Evolutionary conservation across 768 basidiomycete genomes (phyloP), one percentile per base, ranked within the genome.

Genomic region (Rhodotorula taiwanensis): DNA sequence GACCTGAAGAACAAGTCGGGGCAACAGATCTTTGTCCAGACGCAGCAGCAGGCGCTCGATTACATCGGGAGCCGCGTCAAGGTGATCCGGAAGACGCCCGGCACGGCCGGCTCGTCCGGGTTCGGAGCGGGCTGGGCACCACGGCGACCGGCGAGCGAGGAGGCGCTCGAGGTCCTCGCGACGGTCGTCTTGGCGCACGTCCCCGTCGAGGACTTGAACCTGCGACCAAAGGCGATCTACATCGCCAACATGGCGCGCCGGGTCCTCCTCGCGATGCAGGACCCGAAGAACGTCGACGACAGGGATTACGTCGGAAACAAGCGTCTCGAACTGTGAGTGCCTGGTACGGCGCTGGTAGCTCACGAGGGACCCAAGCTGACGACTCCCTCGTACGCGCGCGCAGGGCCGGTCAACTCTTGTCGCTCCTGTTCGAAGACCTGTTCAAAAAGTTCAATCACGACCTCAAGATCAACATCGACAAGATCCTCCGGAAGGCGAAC

Each of bases 221-320:
- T 98, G 74, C 80, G 88, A 53, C 82, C 90, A 15, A 99, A 99
- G 75, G 92, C 91, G 25, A 88, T 98, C 69, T 98, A 97, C 74
- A 88, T 97, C 36, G 94, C 90, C 2, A 94, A 90, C 3, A 99
- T 99, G 95, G 92, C 90, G 1, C 81, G 94, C 23, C 81, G 95
- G 50, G 95, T 99, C 18, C 79, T 99, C 55, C 90, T 93, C 87
- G 92, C 92, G 23, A 87, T 97, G 84, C 84, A 91, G 61, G 91
- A 98, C 75, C 89, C 90, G 75, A 92, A 86, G 72, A 91, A 92
- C 84, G 92, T 95, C 15, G 95, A 99, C 71, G 95, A 99, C 77
- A 82, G 95, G 51, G 95, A 99, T 76, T 99, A 99, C 75, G 95
- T 99, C 61, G 95, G 95, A 52, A 99, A 99, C 77, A 99, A 99